These are phyloP conservation scores for Delonix regia DNA, from an alignment of 306 rosid species.

Conservation along the genomic window DNA sequence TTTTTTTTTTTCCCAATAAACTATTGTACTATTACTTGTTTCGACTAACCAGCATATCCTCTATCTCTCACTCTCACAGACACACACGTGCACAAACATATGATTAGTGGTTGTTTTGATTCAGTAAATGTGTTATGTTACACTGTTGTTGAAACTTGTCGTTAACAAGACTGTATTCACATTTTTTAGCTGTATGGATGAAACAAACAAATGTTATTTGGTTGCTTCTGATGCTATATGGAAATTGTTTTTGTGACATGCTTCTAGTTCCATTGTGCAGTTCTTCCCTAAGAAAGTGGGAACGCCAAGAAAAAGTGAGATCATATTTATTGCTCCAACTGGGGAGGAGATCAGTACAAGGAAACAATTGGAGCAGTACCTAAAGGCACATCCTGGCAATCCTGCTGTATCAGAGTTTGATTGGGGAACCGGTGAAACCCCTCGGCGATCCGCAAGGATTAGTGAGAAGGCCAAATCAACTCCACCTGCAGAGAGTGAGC, in stretches of 20 bases:
- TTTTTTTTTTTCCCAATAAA: too few relatives aligned
- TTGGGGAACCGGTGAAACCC: conserved; percentile 91
- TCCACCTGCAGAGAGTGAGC: conserved; percentile 58
- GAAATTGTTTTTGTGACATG: conserved; percentile 5
- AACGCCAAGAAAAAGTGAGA: conserved; percentile 74
- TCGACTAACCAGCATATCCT: neutral
- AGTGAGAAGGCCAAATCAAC: conserved; percentile 75
- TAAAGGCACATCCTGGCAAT: conserved; percentile 75
- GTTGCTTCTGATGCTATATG: neutral
- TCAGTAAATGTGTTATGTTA: too few relatives aligned
- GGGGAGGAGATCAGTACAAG: conserved; percentile 78
- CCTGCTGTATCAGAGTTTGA: conserved; percentile 80
- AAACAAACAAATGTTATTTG: neutral
- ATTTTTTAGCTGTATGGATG: neutral
- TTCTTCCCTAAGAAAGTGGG: conserved; percentile 78
- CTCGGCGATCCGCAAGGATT: conserved; percentile 88
- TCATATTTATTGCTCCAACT: conserved; percentile 77
- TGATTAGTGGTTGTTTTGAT: too few relatives aligned
- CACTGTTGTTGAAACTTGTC: neutral
- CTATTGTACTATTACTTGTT: neutral
- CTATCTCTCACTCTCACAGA: neutral
- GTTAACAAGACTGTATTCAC: neutral
- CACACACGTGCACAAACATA: neutral
- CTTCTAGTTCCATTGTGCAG: conserved; percentile 46
- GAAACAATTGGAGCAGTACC: conserved; percentile 84